Percentiles rank a stretch among this genome's conserved stretches.
Evolutionary conservation across 768 basidiomycete genomes (phyloP).

Genomic region (Rossbeevera mucosa): DNA sequence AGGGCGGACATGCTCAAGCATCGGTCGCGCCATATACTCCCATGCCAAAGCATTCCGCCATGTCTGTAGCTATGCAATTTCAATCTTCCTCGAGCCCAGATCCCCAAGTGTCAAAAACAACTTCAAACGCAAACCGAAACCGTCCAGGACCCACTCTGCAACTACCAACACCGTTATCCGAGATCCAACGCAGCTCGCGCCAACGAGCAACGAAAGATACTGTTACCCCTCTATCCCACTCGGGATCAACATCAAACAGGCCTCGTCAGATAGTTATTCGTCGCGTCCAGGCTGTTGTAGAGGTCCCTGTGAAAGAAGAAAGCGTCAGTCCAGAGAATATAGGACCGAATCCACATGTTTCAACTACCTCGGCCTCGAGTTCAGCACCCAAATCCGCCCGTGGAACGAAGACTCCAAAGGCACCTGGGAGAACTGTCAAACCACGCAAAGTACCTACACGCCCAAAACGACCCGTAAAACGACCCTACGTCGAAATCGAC

Average conservation of each 20-base stretch:
- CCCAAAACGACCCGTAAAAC: slow-evolving; percentile 19
- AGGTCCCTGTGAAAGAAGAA: slow-evolving; percentile 63
- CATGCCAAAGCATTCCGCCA: slow-evolving; percentile 21
- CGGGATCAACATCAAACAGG: slow-evolving; percentile 9
- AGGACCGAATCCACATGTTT: background rate
- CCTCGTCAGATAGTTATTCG: slow-evolving; percentile 42
- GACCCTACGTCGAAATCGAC: slow-evolving; percentile 32
- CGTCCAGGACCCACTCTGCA: slow-evolving; percentile 15
- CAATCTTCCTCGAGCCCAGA: slow-evolving; percentile 20
- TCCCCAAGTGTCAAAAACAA: slow-evolving; percentile 26
- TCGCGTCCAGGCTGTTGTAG: slow-evolving; percentile 55
- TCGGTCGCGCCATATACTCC: slow-evolving; percentile 33
- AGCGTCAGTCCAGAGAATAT: slow-evolving; percentile 41
- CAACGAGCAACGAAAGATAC: slow-evolving; percentile 15
- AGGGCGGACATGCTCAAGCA: slow-evolving; percentile 15
- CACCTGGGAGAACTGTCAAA: background rate
- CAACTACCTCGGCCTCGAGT: slow-evolving; percentile 15
- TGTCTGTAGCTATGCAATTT: slow-evolving; percentile 26
- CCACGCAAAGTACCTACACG: slow-evolving; percentile 10
- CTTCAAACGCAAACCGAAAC: slow-evolving; percentile 4
- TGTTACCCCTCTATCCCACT: background rate
- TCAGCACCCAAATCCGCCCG: slow-evolving; percentile 6
- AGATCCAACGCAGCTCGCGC: slow-evolving; percentile 25
- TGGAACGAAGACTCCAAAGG: slow-evolving; percentile 11
- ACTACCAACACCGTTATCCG: slow-evolving; percentile 30